Percentiles rank a stretch among this genome's conserved stretches.
These are phyloP conservation scores for Fragaria ananassa DNA, from an alignment of 306 rosid species.

Conservation along the genomic window DNA sequence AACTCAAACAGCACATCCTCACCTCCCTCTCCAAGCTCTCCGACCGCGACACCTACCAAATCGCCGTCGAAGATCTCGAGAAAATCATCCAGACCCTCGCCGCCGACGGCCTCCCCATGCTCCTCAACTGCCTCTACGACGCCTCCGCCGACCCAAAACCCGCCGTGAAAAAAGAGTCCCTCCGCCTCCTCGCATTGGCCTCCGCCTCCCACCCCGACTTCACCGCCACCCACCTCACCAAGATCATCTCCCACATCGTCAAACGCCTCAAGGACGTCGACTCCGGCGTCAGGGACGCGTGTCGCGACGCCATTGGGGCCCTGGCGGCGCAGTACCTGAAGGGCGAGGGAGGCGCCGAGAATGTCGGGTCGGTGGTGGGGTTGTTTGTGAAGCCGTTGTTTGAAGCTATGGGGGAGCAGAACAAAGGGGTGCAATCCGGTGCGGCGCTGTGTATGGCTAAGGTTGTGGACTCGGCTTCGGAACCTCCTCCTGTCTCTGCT, in stretches of 20 bases:
- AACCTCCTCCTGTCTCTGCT: conserved; percentile 48
- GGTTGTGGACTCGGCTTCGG: conserved; percentile 65
- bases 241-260: conserved; percentile 57
- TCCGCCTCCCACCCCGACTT: conserved; percentile 61
- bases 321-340: conserved; percentile 58
- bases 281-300: conserved; percentile 67
- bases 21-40: conserved; percentile 86
- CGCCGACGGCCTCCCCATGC: conserved; percentile 72
- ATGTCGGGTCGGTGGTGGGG: conserved; percentile 59
- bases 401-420: conserved; percentile 96
- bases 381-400: conserved; percentile 85
- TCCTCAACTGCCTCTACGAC: conserved; percentile 81
- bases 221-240: conserved; percentile 65
- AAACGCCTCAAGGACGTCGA: conserved; percentile 82
- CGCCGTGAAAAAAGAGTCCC: conserved; percentile 67
- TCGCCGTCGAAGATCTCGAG: conserved; percentile 85
- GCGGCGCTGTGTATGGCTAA: conserved; percentile 88
- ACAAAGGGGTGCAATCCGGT: conserved; percentile 76
- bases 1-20: conserved; percentile 77
- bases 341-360: conserved; percentile 26
- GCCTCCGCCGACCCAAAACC: conserved; percentile 83
- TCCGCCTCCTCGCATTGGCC: conserved; percentile 60
- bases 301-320: conserved; percentile 72
- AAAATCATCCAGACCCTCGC: conserved; percentile 59
- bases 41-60: conserved; percentile 91